Conservation (phyloP, 1,284 basidiomycete species). For the Ceraceosorus guamensis region DNA sequence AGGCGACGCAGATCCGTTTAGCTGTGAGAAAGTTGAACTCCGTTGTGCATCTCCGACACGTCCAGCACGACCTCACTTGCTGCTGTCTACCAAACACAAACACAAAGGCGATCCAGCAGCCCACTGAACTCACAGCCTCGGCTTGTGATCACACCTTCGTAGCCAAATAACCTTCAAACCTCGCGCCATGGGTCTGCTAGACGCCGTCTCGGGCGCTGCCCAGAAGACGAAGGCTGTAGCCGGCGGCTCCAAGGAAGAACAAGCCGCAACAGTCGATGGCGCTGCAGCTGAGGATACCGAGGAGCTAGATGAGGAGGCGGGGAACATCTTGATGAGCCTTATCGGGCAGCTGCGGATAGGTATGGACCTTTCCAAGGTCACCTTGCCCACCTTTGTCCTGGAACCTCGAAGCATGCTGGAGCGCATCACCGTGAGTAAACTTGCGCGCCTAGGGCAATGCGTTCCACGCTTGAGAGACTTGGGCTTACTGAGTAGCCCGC, state of each 20-base stretch:
- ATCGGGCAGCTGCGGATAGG: conserved; percentile 81
- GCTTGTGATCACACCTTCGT: too few relatives aligned
- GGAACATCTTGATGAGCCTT: conserved; percentile 52
- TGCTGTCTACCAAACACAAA: too few relatives aligned
- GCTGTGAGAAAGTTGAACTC: too few relatives aligned
- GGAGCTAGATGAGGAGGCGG: conserved; percentile 50
- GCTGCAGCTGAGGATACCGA: conserved; percentile 46
- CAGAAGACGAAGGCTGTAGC: conserved; percentile 24
- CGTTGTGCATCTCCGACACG: too few relatives aligned
- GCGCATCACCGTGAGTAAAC: conserved; percentile 51
- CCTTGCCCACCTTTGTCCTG: conserved; percentile 51
- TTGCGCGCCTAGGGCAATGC: conserved; percentile 17
- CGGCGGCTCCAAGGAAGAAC: conserved; percentile 26
- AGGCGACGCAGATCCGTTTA: too few relatives aligned
- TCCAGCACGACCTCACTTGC: too few relatives aligned
- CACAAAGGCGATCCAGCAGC: too few relatives aligned
- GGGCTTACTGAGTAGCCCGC: not conserved
- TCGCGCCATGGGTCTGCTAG: conserved; percentile 36
- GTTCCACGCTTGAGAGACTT: not conserved
- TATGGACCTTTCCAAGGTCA: conserved; percentile 91
- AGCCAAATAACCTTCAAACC: not conserved
- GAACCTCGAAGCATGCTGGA: conserved; percentile 48
- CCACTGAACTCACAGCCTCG: too few relatives aligned
- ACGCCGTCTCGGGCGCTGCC: conserved; percentile 38
- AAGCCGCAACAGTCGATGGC: conserved; percentile 36